These are phyloP conservation scores for Pythium volutum DNA, from an alignment of 352 stramenopile genomes.

Conservation along the genomic window DNA sequence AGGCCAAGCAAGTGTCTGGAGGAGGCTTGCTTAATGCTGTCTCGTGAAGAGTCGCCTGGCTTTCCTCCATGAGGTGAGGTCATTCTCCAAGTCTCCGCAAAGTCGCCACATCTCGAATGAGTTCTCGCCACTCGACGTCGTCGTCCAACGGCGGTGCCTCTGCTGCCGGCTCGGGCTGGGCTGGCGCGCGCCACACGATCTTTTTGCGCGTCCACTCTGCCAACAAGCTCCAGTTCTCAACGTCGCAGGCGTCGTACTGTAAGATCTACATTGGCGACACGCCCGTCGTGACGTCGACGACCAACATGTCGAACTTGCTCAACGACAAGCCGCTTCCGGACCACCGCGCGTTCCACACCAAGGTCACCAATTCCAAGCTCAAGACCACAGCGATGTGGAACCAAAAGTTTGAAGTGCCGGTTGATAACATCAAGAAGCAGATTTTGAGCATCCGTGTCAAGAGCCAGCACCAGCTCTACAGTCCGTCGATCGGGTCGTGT, in stretches of 20 bases:
- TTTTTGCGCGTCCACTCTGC: slow-evolving; percentile 69
- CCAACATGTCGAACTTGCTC: slow-evolving; percentile 23
- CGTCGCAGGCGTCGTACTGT: slow-evolving; percentile 53
- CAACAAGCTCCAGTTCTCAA: slow-evolving; percentile 35
- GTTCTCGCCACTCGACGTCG: slow-evolving; percentile 16
- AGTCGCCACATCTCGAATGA: neutral
- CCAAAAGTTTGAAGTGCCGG: slow-evolving; percentile 66
- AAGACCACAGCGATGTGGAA: slow-evolving; percentile 60
- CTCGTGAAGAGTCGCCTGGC: neutral
- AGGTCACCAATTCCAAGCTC: slow-evolving; percentile 34
- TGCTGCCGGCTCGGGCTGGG: slow-evolving; percentile 11
- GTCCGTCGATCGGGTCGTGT: slow-evolving; percentile 54
- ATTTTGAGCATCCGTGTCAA: slow-evolving; percentile 74
- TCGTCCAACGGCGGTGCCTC: slow-evolving; percentile 11
- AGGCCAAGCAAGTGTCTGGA: no score
- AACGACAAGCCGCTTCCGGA: slow-evolving; percentile 9
- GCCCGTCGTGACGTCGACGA: slow-evolving; percentile 34
- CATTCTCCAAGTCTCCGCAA: neutral
- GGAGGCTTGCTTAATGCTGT: neutral
- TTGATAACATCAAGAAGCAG: slow-evolving; percentile 43
- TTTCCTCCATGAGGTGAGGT: neutral
- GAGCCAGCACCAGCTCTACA: slow-evolving; percentile 64
- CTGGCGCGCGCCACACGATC: slow-evolving; percentile 41
- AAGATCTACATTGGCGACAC: slow-evolving; percentile 69
- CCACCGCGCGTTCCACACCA: slow-evolving; percentile 59